phyloP scores from a whole-genome alignment of 2,329 filamentous ascomycete species.

The Leptographium galeiforme region DNA sequence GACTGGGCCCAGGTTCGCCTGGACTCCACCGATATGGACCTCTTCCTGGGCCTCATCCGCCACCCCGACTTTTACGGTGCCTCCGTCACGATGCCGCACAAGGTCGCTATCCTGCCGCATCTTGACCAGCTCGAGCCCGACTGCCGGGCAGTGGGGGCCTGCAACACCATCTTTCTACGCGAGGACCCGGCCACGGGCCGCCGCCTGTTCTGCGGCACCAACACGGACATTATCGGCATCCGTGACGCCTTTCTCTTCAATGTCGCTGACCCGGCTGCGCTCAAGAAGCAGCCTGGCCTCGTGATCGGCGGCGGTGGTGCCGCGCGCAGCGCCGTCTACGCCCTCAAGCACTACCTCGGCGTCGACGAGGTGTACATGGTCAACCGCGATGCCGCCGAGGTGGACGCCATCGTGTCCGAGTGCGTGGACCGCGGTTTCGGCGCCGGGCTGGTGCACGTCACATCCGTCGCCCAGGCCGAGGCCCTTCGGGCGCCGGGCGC shows the following conservation, averaged over 20 bases:
- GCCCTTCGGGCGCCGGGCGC: slow-evolving; percentile 46
- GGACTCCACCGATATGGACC: slow-evolving; percentile 35
- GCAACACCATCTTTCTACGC: slow-evolving; percentile 64
- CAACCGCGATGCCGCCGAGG: slow-evolving; percentile 57
- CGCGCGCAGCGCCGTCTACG: slow-evolving; percentile 65
- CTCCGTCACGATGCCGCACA: slow-evolving; percentile 74
- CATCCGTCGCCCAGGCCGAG: slow-evolving; percentile 45
- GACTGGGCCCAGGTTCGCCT: slow-evolving; percentile 39
- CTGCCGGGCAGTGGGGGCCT: slow-evolving; percentile 59
- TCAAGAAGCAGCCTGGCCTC: slow-evolving; percentile 50
- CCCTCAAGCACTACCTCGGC: slow-evolving; percentile 55
- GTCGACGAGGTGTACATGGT: slow-evolving; percentile 61
- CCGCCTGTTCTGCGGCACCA: slow-evolving; percentile 54
- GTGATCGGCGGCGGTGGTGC: slow-evolving; percentile 70
- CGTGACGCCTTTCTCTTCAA: slow-evolving; percentile 57
- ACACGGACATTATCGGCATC: slow-evolving; percentile 71
- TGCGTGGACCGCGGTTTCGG: slow-evolving; percentile 47
- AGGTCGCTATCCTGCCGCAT: slow-evolving; percentile 60
- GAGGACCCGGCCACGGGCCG: slow-evolving; percentile 26
- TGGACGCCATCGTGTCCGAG: slow-evolving; percentile 52
- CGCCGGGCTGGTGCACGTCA: slow-evolving; percentile 45
- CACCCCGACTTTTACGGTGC: slow-evolving; percentile 52
- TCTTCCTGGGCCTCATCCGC: slow-evolving; percentile 37
- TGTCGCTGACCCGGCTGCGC: slow-evolving; percentile 23
- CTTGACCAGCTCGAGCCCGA: slow-evolving; percentile 63